phyloP scores from a whole-genome alignment of 163 green algal species.

The Volvox carteri region DNA sequence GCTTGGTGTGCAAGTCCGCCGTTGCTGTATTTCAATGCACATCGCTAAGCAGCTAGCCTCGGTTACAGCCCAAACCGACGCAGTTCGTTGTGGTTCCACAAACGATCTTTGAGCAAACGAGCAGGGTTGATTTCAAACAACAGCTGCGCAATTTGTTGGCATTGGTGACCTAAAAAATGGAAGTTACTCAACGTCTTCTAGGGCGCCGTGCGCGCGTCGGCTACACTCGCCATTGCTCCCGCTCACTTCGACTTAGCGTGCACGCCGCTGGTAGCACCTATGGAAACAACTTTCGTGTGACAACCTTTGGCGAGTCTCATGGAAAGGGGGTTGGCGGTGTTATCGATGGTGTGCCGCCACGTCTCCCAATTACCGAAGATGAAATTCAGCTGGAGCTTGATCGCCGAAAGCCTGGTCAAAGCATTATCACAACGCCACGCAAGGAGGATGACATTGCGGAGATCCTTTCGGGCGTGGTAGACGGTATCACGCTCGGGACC shows the following conservation, averaged over 20 bases:
- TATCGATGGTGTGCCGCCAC: conserved; percentile 95
- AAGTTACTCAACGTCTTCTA: not conserved
- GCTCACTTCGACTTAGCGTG: conserved; percentile 30
- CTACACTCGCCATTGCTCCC: conserved; percentile 9
- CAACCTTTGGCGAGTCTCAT: conserved; percentile 96
- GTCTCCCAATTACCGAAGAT: conserved; percentile 90
- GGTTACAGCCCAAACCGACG: too few relatives aligned
- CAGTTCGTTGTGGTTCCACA: conserved; percentile 7
- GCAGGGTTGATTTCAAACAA: not conserved
- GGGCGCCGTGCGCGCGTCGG: not conserved
- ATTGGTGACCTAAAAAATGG: conserved; percentile 18
- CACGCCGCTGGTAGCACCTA: conserved; percentile 78
- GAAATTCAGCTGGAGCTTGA: conserved; percentile 95
- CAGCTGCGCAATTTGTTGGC: not conserved
- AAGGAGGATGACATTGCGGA: conserved; percentile 96
- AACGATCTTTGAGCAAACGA: not conserved
- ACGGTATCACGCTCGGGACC: conserved; percentile 91
- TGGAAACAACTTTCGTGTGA: conserved; percentile 86
- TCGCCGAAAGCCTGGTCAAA: conserved; percentile 94
- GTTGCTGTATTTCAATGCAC: too few relatives aligned
- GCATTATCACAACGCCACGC: conserved; percentile 96
- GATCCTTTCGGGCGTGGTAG: conserved; percentile 86
- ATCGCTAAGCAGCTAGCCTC: too few relatives aligned
- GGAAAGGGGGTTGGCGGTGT: conserved; percentile 97
- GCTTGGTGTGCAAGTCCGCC: too few relatives aligned